A percentile compares a stretch with the other conserved stretches of the same genome.
Conservation (phyloP, 164 flowering plant species). For the Saururus chinensis region DNA sequence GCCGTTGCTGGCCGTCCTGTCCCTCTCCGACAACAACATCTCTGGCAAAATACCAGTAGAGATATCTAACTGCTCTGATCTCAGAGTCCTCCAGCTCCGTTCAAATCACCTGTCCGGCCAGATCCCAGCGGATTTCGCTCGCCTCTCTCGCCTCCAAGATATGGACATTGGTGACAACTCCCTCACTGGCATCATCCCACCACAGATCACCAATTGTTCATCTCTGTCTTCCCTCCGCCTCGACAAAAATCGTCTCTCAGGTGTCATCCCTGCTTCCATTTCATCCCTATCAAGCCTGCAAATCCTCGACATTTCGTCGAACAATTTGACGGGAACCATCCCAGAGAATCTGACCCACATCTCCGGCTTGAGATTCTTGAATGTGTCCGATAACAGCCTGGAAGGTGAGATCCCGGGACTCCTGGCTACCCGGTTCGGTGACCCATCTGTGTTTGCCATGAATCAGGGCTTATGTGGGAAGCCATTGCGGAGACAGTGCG, state of each 20-base stretch:
- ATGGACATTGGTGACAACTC: conserved; percentile 44
- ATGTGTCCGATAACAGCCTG: conserved; percentile 39
- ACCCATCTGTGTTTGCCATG: conserved; percentile 40
- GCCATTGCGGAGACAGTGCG: conserved; percentile 47
- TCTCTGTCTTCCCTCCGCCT: conserved; percentile 23
- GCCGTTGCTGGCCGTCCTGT: conserved; percentile 30
- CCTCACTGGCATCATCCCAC: conserved; percentile 35
- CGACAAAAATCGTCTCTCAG: conserved; percentile 36
- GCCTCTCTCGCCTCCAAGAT: conserved; percentile 29
- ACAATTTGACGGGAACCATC: conserved; percentile 39
- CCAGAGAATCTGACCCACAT: conserved; percentile 27
- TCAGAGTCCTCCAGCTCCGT: conserved; percentile 40
- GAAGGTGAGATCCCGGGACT: conserved; percentile 54
- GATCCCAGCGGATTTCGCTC: conserved; percentile 35
- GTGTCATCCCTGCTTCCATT: conserved; percentile 38
- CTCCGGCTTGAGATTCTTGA: conserved; percentile 27
- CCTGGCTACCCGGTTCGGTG: conserved; percentile 47
- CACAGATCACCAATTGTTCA: conserved; percentile 26
- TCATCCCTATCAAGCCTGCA: conserved; percentile 29
- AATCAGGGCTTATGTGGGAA: conserved; percentile 61
- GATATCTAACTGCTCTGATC: conserved; percentile 44
- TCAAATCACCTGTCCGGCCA: conserved; percentile 31
- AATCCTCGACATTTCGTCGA: conserved; percentile 36
- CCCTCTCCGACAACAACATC: conserved; percentile 36
- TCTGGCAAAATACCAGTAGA: conserved; percentile 42